Evolutionary conservation across 768 basidiomycete genomes (phyloP).

Genomic region (Strobilomyces dryophilus): DNA sequence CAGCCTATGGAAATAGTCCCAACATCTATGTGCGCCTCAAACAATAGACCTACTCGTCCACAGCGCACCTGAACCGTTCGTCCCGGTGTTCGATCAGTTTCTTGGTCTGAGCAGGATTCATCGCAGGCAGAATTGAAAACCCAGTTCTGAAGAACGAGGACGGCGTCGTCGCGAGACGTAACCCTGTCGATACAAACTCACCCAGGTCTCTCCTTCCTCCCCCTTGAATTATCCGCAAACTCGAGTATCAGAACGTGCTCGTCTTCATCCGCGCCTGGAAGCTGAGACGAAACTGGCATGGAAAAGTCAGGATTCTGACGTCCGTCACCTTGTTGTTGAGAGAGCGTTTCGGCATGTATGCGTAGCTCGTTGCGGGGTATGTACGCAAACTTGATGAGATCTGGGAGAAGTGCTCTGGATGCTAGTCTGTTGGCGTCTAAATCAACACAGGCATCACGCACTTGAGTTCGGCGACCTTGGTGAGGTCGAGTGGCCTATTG

Average conservation of each 20-base stretch:
- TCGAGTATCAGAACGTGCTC: conserved; percentile 50
- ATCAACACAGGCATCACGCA: conserved; percentile 24
- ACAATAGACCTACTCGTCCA: conserved; percentile 53
- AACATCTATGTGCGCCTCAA: not conserved
- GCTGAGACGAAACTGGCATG: conserved; percentile 26
- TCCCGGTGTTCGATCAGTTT: conserved; percentile 73
- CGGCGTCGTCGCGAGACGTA: not conserved
- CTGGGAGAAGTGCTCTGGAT: conserved; percentile 72
- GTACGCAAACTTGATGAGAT: conserved; percentile 79
- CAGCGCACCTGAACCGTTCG: conserved; percentile 54
- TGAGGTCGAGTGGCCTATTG: conserved; percentile 71
- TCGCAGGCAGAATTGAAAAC: conserved; percentile 28
- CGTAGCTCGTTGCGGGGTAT: conserved; percentile 60
- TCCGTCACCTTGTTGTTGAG: conserved; percentile 21
- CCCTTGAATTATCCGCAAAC: conserved; percentile 45
- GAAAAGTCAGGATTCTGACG: conserved; percentile 42
- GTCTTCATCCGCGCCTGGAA: conserved; percentile 28
- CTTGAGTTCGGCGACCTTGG: conserved; percentile 82
- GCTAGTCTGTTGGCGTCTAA: not conserved
- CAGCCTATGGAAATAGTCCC: conserved; percentile 39
- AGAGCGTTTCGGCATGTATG: conserved; percentile 40
- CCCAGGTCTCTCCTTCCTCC: conserved; percentile 30
- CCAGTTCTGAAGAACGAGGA: conserved; percentile 13
- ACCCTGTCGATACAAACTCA: conserved; percentile 4
- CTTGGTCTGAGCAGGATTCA: conserved; percentile 57